Conservation (phyloP, 345 rosid species). For the Lepidium africanum region DNA sequence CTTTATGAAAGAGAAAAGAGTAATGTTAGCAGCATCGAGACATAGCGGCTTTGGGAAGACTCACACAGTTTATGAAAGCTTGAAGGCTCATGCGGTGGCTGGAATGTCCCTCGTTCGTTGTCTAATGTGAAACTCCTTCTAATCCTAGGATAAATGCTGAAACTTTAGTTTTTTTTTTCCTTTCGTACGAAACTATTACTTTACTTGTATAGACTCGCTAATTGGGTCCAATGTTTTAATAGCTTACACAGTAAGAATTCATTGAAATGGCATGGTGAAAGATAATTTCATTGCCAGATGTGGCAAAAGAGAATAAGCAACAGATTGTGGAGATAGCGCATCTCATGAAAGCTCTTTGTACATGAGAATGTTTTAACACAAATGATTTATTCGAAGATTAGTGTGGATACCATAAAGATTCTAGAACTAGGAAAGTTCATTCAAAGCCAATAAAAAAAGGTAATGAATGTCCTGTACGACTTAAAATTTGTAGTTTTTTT, state of each 20-base stretch:
- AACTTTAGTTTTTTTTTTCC: background rate
- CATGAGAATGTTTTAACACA: slow-evolving; percentile 99
- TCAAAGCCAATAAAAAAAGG: slow-evolving; percentile 87
- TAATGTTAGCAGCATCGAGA: too few species aligned
- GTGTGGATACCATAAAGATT: slow-evolving; percentile 81
- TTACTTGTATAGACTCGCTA: background rate
- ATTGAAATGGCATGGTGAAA: slow-evolving; percentile 99
- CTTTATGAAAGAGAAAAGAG: too few species aligned
- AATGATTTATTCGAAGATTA: slow-evolving; percentile 72
- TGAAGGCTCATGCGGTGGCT: slow-evolving; percentile 24
- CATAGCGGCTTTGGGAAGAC: too few species aligned
- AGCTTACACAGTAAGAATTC: slow-evolving; percentile 93
- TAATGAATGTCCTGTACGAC: background rate
- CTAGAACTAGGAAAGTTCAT: slow-evolving; percentile 83
- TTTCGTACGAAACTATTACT: background rate
- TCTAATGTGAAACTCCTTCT: slow-evolving; percentile 61
- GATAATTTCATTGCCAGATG: slow-evolving; percentile 84
- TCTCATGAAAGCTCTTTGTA: slow-evolving; percentile 83
- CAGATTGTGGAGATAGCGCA: slow-evolving; percentile 99
- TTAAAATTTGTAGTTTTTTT: background rate
- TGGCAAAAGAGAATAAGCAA: slow-evolving; percentile 91
- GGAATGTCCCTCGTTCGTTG: slow-evolving; percentile 28
- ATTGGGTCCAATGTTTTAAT: slow-evolving; percentile 8
- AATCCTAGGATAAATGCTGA: slow-evolving; percentile 48
- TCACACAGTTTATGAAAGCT: too few species aligned